phyloP scores from a whole-genome alignment of 495 filamentous ascomycete species.

The Podospora pseudopauciseta region DNA sequence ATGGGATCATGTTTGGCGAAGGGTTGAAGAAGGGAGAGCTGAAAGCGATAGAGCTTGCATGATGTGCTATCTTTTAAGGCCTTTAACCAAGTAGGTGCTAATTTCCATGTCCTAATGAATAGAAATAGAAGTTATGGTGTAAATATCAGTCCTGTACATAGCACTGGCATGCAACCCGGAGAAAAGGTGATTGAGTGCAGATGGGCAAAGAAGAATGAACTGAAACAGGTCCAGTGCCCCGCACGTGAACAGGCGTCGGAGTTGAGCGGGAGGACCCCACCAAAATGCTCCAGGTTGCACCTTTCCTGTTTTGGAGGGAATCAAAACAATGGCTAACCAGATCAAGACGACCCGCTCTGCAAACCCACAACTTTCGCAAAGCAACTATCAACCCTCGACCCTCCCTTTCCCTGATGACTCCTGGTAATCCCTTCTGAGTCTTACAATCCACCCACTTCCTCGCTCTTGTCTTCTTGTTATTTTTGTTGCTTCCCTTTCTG shows the following conservation, averaged over 20 bases:
- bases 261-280: slow-evolving; percentile 20
- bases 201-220: too few relatives aligned
- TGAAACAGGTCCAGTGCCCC: background rate
- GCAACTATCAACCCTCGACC: slow-evolving; percentile 17
- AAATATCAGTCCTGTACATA: too few relatives aligned
- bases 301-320: slow-evolving; percentile 30
- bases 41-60: slow-evolving; percentile 4
- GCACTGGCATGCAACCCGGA: too few relatives aligned
- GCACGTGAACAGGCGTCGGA: slow-evolving; percentile 33
- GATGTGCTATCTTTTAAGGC: background rate
- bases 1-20: slow-evolving; percentile 13
- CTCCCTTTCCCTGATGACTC: slow-evolving; percentile 11
- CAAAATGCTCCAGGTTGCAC: slow-evolving; percentile 15
- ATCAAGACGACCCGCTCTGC: slow-evolving; percentile 14
- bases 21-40: background rate
- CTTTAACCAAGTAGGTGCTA: too few relatives aligned
- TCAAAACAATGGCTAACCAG: slow-evolving; percentile 34
- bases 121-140: too few relatives aligned
- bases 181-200: too few relatives aligned
- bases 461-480: background rate
- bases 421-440: too few relatives aligned
- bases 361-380: slow-evolving; percentile 29
- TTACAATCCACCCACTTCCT: slow-evolving; percentile 1
- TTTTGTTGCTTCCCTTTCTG: slow-evolving; percentile 2
- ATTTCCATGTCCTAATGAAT: too few relatives aligned